Conservation (phyloP, 1,139 yeast genomes). For the Diutina sp. region DNA sequence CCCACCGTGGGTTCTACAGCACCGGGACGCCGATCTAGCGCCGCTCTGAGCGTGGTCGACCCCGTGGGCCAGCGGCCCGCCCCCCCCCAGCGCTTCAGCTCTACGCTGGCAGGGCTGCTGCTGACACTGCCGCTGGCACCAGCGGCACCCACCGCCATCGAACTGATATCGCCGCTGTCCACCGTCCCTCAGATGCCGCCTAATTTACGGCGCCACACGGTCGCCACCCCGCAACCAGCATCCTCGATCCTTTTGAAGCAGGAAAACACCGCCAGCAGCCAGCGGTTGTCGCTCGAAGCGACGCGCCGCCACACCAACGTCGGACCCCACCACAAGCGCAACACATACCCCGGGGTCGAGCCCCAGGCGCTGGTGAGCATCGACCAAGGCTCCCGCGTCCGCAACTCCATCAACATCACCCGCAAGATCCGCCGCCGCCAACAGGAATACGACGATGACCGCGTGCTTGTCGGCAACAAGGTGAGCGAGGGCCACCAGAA, state of each 20-base stretch:
- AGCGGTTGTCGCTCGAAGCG: neutral
- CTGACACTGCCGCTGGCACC: neutral
- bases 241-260: neutral
- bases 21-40: neutral
- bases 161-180: neutral
- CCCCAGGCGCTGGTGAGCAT: neutral
- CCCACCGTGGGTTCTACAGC: neutral
- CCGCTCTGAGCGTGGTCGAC: neutral
- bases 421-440: neutral
- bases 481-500: conserved; percentile 89
- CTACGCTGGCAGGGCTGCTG: neutral
- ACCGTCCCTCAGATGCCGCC: neutral
- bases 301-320: neutral
- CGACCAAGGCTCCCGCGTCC: neutral
- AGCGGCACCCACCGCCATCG: neutral
- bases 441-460: conserved; percentile 36
- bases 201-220: neutral
- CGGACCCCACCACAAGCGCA: neutral
- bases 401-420: neutral
- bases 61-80: neutral
- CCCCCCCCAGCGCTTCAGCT: neutral
- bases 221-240: neutral
- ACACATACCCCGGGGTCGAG: neutral
- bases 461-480: conserved; percentile 64
- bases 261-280: neutral